These are phyloP conservation scores for Periconia sp. DNA, from an alignment of 2,329 filamentous ascomycete genomes.

Conservation along the genomic window DNA sequence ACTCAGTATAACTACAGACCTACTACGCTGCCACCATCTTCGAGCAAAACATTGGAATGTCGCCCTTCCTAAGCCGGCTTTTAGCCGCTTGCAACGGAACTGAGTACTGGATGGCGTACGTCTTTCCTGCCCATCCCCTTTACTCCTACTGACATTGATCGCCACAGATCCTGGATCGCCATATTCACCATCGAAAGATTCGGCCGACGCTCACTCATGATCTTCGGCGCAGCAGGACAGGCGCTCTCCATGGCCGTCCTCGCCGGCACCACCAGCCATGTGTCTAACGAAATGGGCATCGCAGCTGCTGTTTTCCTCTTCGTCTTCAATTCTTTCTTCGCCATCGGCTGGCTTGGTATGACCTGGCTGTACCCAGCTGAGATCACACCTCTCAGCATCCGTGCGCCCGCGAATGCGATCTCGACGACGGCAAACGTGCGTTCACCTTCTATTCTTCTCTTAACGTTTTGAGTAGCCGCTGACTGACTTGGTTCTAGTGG, in stretches of 20 bases:
- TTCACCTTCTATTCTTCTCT: background rate
- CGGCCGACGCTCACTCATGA: constrained; percentile 41
- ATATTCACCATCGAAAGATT: constrained; percentile 45
- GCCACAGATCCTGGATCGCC: constrained; percentile 41
- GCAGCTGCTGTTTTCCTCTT: constrained; percentile 76
- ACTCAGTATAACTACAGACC: constrained; percentile 28
- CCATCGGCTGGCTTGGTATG: constrained; percentile 71
- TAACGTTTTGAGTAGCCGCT: background rate
- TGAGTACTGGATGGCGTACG: constrained; percentile 41
- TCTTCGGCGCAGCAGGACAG: constrained; percentile 42
- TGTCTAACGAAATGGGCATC: constrained; percentile 35
- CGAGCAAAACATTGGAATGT: constrained; percentile 43
- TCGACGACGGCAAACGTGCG: constrained; percentile 74
- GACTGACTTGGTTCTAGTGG: background rate
- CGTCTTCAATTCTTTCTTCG: constrained; percentile 93
- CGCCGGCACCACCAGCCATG: constrained; percentile 33
- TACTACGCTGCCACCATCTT: constrained; percentile 50
- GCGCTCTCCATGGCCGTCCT: constrained; percentile 39
- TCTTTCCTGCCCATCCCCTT: background rate
- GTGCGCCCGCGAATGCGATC: constrained; percentile 82
- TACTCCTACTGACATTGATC: background rate
- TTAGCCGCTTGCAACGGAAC: constrained; percentile 47
- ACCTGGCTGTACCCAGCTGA: constrained; percentile 60
- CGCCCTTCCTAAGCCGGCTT: constrained; percentile 36
- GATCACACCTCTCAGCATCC: constrained; percentile 85